Percentiles rank a stretch among this genome's conserved stretches.
These are phyloP conservation scores for Cercospora citrullina DNA, from an alignment of 2,329 filamentous ascomycete species.

Conservation along the genomic window DNA sequence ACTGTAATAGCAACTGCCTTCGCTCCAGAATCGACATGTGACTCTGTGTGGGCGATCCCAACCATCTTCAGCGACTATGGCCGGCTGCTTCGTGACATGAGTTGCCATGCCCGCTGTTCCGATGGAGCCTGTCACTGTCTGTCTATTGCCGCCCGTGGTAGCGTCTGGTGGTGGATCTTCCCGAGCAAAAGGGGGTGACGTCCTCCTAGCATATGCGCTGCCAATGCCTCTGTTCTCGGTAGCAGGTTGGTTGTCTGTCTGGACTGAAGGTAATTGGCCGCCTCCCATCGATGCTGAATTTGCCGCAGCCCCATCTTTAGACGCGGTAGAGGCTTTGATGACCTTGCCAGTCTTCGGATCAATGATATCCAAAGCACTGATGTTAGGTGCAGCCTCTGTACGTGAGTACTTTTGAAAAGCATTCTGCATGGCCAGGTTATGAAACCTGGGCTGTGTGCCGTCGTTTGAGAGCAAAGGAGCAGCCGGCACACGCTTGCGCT, in stretches of 20 bases:
- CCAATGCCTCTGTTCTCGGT: constrained; percentile 1
- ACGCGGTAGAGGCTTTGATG: neutral
- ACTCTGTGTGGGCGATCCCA: neutral
- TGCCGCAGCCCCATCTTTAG: neutral
- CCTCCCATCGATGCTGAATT: neutral
- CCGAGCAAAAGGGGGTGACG: constrained; percentile 11
- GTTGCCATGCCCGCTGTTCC: neutral
- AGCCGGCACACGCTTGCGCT: constrained; percentile 27
- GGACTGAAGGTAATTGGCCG: neutral
- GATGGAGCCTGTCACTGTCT: neutral
- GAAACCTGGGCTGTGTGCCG: constrained; percentile 22
- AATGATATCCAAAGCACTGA: constrained; percentile 30
- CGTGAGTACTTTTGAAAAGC: constrained; percentile 28
- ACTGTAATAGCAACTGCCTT: constrained; percentile 12
- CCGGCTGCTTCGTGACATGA: neutral
- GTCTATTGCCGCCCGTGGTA: neutral
- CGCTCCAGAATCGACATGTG: constrained; percentile 16
- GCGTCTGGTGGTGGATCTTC: neutral
- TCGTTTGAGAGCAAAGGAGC: constrained; percentile 23
- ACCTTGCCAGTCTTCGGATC: constrained; percentile 36
- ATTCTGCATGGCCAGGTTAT: constrained; percentile 28
- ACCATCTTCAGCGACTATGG: neutral
- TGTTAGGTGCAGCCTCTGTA: constrained; percentile 35
- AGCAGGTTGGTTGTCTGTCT: neutral
- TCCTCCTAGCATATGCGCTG: constrained; percentile 16